phyloP scores from a whole-genome alignment of 1,139 yeast species.

The Oligophagozyma castellii region DNA sequence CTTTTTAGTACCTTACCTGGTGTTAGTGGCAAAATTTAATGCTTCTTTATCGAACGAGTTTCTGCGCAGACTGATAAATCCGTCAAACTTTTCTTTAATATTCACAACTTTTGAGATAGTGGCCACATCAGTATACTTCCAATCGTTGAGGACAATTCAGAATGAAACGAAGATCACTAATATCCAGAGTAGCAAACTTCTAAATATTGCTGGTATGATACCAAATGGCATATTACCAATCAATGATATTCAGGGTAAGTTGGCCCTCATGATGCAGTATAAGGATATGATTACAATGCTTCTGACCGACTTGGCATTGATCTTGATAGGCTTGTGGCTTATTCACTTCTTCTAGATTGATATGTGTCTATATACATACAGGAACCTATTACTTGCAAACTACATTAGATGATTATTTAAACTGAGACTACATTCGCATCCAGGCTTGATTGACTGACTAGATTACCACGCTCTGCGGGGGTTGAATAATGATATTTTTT shows the following conservation, averaged over 20 bases:
- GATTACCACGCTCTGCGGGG: no score
- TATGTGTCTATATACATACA: no score
- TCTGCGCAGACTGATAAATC: slow-evolving; percentile 1
- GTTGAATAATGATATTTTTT: no score
- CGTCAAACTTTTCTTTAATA: slow-evolving; percentile 26
- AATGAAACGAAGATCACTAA: slow-evolving; percentile 15
- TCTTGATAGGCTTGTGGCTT: slow-evolving; percentile 28
- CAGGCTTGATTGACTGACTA: no score
- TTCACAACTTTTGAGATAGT: slow-evolving; percentile 26
- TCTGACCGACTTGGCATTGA: slow-evolving; percentile 29
- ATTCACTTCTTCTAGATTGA: slow-evolving; percentile 9
- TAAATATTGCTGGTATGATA: slow-evolving; percentile 18
- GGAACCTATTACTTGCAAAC: no score
- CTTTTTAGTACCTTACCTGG: slow-evolving; percentile 19
- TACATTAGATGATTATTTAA: no score
- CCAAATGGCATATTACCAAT: slow-evolving; percentile 25
- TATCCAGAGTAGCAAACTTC: slow-evolving; percentile 18
- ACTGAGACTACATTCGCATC: no score
- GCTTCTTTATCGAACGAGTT: not conserved
- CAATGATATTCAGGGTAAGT: slow-evolving; percentile 16
- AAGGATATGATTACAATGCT: slow-evolving; percentile 28
- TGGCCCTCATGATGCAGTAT: slow-evolving; percentile 23
- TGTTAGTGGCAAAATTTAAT: slow-evolving; percentile 10
- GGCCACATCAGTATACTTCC: slow-evolving; percentile 24
- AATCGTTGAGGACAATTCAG: slow-evolving; percentile 20